These are phyloP conservation scores for Ziziphus jujuba DNA, from an alignment of 306 rosid species.

Conservation along the genomic window DNA sequence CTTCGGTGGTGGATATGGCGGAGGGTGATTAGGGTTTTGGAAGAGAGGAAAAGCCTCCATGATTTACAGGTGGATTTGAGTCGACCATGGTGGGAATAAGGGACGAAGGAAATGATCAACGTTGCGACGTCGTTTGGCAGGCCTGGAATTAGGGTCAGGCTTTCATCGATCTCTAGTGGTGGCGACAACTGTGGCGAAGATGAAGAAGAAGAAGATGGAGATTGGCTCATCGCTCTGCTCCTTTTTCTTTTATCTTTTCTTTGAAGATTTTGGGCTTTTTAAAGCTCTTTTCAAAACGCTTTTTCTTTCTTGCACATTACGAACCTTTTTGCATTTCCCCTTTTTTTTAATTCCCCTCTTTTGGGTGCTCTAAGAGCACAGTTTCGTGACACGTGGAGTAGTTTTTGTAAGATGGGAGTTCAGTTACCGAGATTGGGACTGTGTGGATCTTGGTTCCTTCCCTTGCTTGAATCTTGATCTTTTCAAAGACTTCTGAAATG, in stretches of 20 bases:
- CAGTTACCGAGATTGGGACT: no score
- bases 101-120: constrained; percentile 50
- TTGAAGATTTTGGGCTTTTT: background rate
- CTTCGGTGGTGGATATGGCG: constrained; percentile 34
- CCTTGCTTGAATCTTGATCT: no score
- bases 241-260: background rate
- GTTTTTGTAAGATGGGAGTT: background rate
- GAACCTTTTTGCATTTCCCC: no score
- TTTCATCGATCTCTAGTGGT: constrained; percentile 11
- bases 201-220: constrained; percentile 7
- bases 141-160: constrained; percentile 52
- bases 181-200: background rate
- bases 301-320: no score
- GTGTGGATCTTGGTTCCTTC: no score
- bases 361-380: background rate
- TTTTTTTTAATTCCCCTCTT: no score
- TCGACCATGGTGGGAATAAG: constrained; percentile 63
- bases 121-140: constrained; percentile 73
- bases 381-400: background rate
- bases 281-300: background rate
- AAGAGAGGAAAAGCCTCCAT: constrained; percentile 64
- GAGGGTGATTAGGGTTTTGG: constrained; percentile 43
- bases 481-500: no score
- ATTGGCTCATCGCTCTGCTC: background rate
- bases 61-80: constrained; percentile 65